Evolutionary conservation across 352 stramenopile genomes (phyloP), one percentile per base, ranked within the genome.

Genomic region (Phytophthora capsici): DNA sequence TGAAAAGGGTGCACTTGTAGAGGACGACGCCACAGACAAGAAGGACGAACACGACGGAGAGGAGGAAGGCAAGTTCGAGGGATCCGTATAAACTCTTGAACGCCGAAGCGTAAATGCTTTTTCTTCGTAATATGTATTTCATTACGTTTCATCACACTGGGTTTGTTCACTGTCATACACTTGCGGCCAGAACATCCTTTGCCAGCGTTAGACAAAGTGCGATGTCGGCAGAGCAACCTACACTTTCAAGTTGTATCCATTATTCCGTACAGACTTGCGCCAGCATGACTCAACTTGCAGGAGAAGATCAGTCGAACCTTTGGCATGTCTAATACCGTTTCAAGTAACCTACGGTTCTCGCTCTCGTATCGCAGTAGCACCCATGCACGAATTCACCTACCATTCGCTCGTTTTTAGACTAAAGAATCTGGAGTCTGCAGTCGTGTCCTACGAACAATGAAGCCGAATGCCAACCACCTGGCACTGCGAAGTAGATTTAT

Each of bases 51-150:
- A 72, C 6, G 69, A 71, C 7, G 68, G 53, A 37, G 70, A 77
- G 34, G 58, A 63, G 44, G 77, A 86, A 66, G 77, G 77, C 69
- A 84, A 79, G 61, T 86, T 86, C 25, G 72, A 82, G 23, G 77
- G 77, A 45, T 77, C 77, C 14, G 77, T 80, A 57, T 86, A 79
- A 86, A 45, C 34, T 10, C 30, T 8, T 30, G 17, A 57, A 62
- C 43, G 48, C n/a, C 32, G 45, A 52, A 69, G 40, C 64, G 26
- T 68, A 45, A 57, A 55, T 64, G 47, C 62, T 64, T 49, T 70
- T 61, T 64, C 47, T 70, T 57, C 50, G 55, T 67, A 63, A 43
- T 54, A 62, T 72, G 45, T 68, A 68, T 67, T 70, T 66, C 43
- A 51, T 60, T 67, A 22, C 56, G 46, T 64, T 64, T 55, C 19